These are phyloP conservation scores for Hibiscus mutabilis DNA, from an alignment of 345 rosid genomes.

Conservation along the genomic window DNA sequence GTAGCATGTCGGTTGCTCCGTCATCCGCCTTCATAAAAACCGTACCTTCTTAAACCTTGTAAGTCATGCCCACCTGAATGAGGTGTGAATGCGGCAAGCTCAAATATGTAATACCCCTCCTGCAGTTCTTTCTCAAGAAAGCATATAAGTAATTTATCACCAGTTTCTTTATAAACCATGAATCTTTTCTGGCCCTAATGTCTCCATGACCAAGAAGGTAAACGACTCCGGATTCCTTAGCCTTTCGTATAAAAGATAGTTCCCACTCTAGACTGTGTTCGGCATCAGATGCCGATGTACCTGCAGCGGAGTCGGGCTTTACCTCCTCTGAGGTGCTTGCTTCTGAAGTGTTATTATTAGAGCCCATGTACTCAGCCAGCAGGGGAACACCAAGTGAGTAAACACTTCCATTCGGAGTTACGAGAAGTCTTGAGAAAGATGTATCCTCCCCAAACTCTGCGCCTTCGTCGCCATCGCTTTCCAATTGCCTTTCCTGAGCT, in stretches of 20 bases:
- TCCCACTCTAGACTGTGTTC: conserved; percentile 95
- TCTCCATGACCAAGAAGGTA: conserved; percentile 98
- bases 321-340: conserved; percentile 52
- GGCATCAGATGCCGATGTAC: conserved; percentile 38
- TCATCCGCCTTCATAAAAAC: neutral
- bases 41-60: conserved; percentile 66
- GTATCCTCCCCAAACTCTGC: conserved; percentile 55
- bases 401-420: conserved; percentile 88
- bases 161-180: conserved; percentile 93
- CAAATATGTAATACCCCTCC: conserved; percentile 89
- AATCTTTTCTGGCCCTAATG: conserved; percentile 90
- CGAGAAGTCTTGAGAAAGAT: conserved; percentile 45
- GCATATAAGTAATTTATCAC: conserved; percentile 89
- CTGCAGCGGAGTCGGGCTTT: conserved; percentile 27
- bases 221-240: conserved; percentile 91
- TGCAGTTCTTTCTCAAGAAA: conserved; percentile 87
- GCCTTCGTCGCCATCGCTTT: conserved; percentile 78
- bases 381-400: conserved; percentile 82
- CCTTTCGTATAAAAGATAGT: conserved; percentile 85
- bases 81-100: conserved; percentile 91
- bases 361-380: conserved; percentile 48
- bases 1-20: too few species aligned
- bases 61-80: conserved; percentile 99
- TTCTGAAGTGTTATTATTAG: conserved; percentile 36
- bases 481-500: conserved; percentile 82